phyloP scores from a whole-genome alignment of 495 filamentous ascomycete genomes.

The Delitschia confertaspora region DNA sequence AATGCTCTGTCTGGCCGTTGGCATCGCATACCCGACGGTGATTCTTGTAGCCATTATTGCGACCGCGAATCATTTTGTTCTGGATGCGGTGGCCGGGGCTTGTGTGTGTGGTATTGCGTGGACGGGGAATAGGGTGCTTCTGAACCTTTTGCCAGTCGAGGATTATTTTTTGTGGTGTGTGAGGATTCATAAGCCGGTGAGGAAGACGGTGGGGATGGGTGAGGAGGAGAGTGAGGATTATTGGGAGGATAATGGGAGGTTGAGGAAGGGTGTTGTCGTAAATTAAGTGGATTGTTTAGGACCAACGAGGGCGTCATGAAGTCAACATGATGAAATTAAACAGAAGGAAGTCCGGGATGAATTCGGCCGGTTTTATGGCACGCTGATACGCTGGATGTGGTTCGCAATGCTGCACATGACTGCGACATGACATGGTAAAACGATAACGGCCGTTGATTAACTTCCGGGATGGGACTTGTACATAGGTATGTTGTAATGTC shows the following conservation, averaged over 20 bases:
- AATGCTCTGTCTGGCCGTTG: slow-evolving; percentile 42
- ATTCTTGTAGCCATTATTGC: slow-evolving; percentile 62
- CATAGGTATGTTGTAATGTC: no score
- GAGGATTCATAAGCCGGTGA: slow-evolving; percentile 52
- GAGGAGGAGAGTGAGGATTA: slow-evolving; percentile 13
- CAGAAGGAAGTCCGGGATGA: no score
- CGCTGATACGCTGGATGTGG: no score
- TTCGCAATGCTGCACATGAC: no score
- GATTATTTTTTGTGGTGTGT: slow-evolving; percentile 57
- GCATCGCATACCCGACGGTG: slow-evolving; percentile 53
- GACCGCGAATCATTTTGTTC: slow-evolving; percentile 60
- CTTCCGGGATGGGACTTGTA: no score
- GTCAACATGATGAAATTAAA: no score
- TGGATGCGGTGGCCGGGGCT: slow-evolving; percentile 62
- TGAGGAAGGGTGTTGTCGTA: background rate
- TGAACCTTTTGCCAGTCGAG: slow-evolving; percentile 54
- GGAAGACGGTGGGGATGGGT: slow-evolving; percentile 4
- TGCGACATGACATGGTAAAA: no score
- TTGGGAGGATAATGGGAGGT: background rate
- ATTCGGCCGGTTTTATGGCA: no score
- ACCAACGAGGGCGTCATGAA: no score
- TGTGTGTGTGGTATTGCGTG: slow-evolving; percentile 51
- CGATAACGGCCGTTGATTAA: no score
- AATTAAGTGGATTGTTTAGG: no score
- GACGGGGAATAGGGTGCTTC: slow-evolving; percentile 48